Conservation (phyloP, 106 monocot species). For the Xerophyta viscosa region DNA sequence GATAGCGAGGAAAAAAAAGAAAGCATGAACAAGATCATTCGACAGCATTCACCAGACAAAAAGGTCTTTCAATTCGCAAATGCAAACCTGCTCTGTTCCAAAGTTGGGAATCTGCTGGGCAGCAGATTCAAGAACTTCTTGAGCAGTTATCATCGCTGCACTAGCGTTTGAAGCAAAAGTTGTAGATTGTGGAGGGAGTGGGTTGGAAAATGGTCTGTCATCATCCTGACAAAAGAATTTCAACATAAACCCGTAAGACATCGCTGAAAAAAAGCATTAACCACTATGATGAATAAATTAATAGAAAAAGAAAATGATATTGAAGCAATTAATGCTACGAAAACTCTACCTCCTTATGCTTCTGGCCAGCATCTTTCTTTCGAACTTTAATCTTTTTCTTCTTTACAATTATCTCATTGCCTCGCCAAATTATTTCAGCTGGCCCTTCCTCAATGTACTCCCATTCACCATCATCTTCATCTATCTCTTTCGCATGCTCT, state of each 20-base stretch:
- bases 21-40: too few species aligned
- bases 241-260: not conserved
- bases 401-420: slow-evolving; percentile 90
- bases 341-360: slow-evolving; percentile 26
- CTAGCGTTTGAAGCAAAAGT: slow-evolving; percentile 41
- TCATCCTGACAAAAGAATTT: slow-evolving; percentile 47
- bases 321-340: not conserved
- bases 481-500: slow-evolving; percentile 9
- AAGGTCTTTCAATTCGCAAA: too few species aligned
- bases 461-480: slow-evolving; percentile 58
- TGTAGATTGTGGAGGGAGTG: slow-evolving; percentile 79
- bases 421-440: slow-evolving; percentile 90
- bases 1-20: too few species aligned
- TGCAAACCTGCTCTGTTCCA: slow-evolving; percentile 90
- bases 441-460: slow-evolving; percentile 78
- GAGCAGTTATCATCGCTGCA: slow-evolving; percentile 36
- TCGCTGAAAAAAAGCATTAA: not conserved
- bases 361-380: slow-evolving; percentile 25
- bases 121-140: slow-evolving; percentile 63
- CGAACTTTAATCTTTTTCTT: slow-evolving; percentile 65
- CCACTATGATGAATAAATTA: too few species aligned
- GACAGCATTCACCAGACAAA: too few species aligned
- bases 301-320: not conserved
- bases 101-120: slow-evolving; percentile 90
- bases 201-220: slow-evolving; percentile 92